A percentile compares a stretch with the other conserved stretches of the same genome.
phyloP scores from a whole-genome alignment of 495 filamentous ascomycete genomes.

The Cenococcum geophilum region DNA sequence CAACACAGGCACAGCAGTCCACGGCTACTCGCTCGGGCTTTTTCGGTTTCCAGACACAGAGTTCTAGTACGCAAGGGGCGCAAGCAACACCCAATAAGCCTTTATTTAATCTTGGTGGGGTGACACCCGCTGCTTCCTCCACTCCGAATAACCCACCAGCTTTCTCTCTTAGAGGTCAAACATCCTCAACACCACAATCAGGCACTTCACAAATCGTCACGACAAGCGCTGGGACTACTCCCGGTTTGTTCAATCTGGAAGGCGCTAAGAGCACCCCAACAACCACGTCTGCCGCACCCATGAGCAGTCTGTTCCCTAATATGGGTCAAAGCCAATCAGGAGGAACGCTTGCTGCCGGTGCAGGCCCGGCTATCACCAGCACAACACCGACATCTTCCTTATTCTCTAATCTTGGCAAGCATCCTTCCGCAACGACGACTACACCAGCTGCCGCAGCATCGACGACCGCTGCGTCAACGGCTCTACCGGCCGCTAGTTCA shows the following conservation, averaged over 20 bases:
- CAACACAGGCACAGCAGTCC: slow-evolving; percentile 2
- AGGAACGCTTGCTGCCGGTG: not conserved
- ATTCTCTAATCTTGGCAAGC: no score
- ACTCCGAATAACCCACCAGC: slow-evolving; percentile 11
- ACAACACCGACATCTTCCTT: not conserved
- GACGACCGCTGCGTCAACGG: not conserved
- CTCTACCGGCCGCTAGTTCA: not conserved
- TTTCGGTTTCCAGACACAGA: slow-evolving; percentile 4
- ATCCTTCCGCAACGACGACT: no score
- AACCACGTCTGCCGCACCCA: not conserved
- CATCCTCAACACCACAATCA: slow-evolving; percentile 15
- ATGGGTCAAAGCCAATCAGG: not conserved
- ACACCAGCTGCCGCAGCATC: no score
- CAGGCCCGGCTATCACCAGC: not conserved
- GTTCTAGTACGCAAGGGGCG: slow-evolving; percentile 3
- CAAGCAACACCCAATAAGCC: slow-evolving; percentile 21
- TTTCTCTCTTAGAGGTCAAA: slow-evolving; percentile 17
- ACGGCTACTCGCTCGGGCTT: not conserved
- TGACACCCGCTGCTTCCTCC: slow-evolving; percentile 13
- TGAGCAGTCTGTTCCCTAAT: not conserved
- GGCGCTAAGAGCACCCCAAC: not conserved
- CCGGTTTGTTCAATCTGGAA: slow-evolving; percentile 4
- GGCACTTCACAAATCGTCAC: slow-evolving; percentile 1
- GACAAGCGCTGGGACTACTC: slow-evolving; percentile 7
- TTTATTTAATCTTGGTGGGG: slow-evolving; percentile 24